These are phyloP conservation scores for Coccinonectria pachysandricola DNA, from an alignment of 2,329 filamentous ascomycete genomes.

Conservation along the genomic window DNA sequence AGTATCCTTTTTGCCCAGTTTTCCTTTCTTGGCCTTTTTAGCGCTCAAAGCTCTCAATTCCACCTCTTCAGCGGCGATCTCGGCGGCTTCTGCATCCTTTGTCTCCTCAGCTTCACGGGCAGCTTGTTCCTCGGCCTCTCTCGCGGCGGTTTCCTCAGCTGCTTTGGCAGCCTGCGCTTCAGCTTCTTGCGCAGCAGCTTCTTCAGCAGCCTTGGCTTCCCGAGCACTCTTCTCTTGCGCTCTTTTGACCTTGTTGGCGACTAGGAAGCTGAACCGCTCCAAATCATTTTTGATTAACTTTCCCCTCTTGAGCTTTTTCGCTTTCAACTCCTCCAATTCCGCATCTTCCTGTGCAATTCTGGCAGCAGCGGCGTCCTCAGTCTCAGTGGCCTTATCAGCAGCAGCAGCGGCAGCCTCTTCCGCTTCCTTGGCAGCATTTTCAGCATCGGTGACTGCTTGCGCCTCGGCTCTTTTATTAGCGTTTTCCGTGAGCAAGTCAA, in stretches of 20 bases:
- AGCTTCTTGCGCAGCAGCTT: constrained; percentile 22
- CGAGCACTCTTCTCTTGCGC: constrained; percentile 10
- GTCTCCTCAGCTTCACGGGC: no score
- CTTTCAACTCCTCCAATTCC: constrained; percentile 10
- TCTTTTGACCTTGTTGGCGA: constrained; percentile 10
- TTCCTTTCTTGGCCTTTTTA: constrained; percentile 23
- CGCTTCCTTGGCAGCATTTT: constrained; percentile 9
- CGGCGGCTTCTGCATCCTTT: constrained; percentile 22
- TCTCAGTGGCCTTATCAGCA: constrained; percentile 6
- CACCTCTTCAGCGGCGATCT: constrained; percentile 21
- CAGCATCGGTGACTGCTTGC: constrained; percentile 9
- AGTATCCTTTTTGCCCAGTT: constrained; percentile 4
- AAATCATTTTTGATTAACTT: constrained; percentile 9
- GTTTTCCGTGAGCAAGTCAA: constrained; percentile 10
- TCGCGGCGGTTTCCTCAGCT: constrained; percentile 7
- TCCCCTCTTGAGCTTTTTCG: constrained; percentile 14
- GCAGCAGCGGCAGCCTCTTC: constrained; percentile 5
- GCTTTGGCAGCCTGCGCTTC: constrained; percentile 8
- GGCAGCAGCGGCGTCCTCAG: constrained; percentile 4
- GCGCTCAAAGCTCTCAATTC: constrained; percentile 30
- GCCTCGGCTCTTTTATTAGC: constrained; percentile 8
- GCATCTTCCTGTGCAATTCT: constrained; percentile 12
- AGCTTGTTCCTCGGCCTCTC: constrained; percentile 19
- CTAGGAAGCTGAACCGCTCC: constrained; percentile 10
- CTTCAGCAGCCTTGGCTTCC: constrained; percentile 15